Percentiles rank a stretch among this genome's conserved stretches.
phyloP scores from a whole-genome alignment of 139 green algal species.

The Auxenochlorella protothecoides region DNA sequence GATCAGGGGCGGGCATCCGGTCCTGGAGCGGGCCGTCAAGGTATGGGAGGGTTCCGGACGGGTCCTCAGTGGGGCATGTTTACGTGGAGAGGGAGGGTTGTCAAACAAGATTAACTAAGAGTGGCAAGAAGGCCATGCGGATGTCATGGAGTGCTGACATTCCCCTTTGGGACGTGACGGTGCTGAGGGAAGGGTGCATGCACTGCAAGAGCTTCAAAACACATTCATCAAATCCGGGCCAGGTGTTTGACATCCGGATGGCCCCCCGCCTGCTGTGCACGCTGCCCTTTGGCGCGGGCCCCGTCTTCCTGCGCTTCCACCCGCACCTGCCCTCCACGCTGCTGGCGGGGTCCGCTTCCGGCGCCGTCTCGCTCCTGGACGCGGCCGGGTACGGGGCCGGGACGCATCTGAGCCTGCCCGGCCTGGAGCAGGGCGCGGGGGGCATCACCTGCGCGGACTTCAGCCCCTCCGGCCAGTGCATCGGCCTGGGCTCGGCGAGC shows the following conservation, averaged over 20 bases:
- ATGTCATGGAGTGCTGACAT: too few species aligned
- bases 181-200: too few species aligned
- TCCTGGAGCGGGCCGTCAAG: conserved; percentile 13
- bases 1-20: conserved; percentile 5
- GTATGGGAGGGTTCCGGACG: neutral
- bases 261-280: conserved; percentile 34
- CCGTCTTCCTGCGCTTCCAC: conserved; percentile 53
- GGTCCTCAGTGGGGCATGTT: too few species aligned
- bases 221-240: neutral
- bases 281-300: conserved; percentile 37
- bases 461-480: conserved; percentile 43
- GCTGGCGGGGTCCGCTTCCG: conserved; percentile 42
- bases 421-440: too few species aligned
- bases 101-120: too few species aligned
- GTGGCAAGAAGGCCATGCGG: too few species aligned
- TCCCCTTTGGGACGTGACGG: too few species aligned
- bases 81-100: too few species aligned
- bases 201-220: too few species aligned
- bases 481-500: conserved; percentile 59
- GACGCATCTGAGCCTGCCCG: too few species aligned
- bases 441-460: conserved; percentile 11
- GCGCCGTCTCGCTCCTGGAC: conserved; percentile 55
- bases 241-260: conserved; percentile 60
- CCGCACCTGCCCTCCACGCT: conserved; percentile 52
- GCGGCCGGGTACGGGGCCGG: neutral